Percentiles rank a stretch among this genome's conserved stretches.
Conservation (phyloP, 2,329 filamentous ascomycete species). For the Neurospora sp. region DNA sequence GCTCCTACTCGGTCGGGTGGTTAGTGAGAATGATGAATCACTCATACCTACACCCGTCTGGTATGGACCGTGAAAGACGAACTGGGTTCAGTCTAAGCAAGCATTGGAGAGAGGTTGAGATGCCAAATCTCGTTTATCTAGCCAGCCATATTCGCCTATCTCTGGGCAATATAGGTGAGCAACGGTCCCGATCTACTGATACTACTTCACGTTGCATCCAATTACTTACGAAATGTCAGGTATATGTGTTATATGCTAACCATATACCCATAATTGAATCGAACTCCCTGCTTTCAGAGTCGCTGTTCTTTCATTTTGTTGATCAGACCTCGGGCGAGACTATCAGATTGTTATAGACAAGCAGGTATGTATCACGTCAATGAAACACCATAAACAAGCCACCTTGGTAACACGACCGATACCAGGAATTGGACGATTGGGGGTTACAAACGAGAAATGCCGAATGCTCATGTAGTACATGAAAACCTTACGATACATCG, state of each 20-base stretch:
- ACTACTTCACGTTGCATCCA: not conserved
- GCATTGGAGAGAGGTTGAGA: not conserved
- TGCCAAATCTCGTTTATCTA: not conserved
- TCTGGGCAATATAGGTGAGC: not conserved
- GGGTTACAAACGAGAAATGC: not conserved
- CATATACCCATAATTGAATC: not conserved
- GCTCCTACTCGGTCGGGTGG: not conserved
- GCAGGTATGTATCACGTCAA: not conserved
- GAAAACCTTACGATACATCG: not conserved
- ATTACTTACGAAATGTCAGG: not conserved
- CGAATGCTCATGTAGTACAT: not conserved
- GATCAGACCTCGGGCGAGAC: not conserved
- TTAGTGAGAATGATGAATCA: not conserved
- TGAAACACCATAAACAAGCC: not conserved
- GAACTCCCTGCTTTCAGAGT: not conserved
- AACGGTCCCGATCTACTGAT: not conserved
- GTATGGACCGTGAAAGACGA: not conserved
- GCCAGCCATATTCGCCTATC: not conserved
- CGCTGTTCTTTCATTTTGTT: not conserved
- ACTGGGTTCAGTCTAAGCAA: not conserved
- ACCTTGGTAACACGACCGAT: not conserved
- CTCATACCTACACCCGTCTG: not conserved
- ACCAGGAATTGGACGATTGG: not conserved
- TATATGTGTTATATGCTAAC: not conserved
- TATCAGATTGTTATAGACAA: not conserved